A percentile compares a stretch with the other conserved stretches of the same genome.
Evolutionary conservation across 2,329 filamentous ascomycete genomes (phyloP).

Genomic region (Fusarium pseudograminearum): DNA sequence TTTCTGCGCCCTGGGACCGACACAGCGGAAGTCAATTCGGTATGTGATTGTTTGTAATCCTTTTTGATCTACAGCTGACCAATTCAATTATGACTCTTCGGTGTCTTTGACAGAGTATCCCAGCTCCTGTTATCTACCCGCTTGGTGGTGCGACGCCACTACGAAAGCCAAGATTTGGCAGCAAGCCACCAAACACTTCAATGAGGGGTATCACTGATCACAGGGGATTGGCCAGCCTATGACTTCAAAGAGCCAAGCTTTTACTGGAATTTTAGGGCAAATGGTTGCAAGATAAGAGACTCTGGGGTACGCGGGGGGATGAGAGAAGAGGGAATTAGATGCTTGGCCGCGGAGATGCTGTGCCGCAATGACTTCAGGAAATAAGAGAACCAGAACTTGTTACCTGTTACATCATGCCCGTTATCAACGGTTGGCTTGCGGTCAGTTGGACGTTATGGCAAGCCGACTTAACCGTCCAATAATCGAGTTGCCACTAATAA

Average conservation of each 20-base stretch:
- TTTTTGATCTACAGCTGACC: slow-evolving; percentile 1
- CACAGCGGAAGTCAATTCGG: neutral
- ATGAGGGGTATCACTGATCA: slow-evolving; percentile 34
- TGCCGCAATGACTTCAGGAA: neutral
- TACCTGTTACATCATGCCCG: neutral
- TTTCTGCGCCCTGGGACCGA: slow-evolving; percentile 13
- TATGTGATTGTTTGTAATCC: neutral
- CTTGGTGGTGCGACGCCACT: slow-evolving; percentile 8
- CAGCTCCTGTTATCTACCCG: neutral
- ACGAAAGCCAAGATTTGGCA: slow-evolving; percentile 30
- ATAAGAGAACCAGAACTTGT: neutral
- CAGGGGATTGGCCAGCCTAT: slow-evolving; percentile 14
- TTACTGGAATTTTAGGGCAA: neutral
- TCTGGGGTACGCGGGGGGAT: neutral
- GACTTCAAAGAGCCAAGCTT: slow-evolving; percentile 10
- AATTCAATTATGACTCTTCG: neutral
- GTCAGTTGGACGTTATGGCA: neutral
- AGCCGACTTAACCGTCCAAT: neutral
- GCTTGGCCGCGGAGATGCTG: neutral
- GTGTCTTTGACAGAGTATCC: neutral
- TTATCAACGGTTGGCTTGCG: slow-evolving; percentile 8
- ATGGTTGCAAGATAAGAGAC: slow-evolving; percentile 14
- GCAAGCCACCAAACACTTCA: slow-evolving; percentile 14
- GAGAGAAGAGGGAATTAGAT: neutral
- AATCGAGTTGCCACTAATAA: neutral